Conservation (phyloP, 495 filamentous ascomycete species). For the Pseudoneurospora amorphoporcata region DNA sequence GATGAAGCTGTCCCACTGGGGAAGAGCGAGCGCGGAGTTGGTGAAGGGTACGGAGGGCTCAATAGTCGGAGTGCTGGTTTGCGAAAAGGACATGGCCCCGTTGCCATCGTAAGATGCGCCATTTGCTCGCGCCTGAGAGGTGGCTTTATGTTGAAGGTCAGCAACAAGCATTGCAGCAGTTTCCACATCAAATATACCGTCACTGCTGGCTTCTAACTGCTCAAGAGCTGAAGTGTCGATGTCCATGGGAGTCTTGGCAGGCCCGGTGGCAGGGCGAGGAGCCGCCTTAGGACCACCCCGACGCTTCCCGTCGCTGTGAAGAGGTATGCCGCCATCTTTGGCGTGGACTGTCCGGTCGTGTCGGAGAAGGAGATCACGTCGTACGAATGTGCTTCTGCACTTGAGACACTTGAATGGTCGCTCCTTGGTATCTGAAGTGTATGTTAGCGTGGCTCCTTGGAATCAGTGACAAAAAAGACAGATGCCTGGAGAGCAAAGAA, state of each 20-base stretch:
- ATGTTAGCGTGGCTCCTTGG: conserved; percentile 2
- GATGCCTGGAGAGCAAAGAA: background rate
- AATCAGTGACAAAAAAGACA: background rate
- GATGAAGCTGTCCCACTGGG: conserved; percentile 82
- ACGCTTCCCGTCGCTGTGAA: conserved; percentile 90
- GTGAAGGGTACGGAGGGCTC: conserved; percentile 64
- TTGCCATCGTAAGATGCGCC: conserved; percentile 53
- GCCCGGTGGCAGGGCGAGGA: conserved; percentile 51
- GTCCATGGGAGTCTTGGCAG: conserved; percentile 70
- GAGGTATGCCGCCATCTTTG: conserved; percentile 92
- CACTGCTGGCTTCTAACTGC: conserved; percentile 88
- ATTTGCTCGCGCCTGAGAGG: conserved; percentile 59
- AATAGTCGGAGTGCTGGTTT: conserved; percentile 54
- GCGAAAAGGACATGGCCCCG: conserved; percentile 62
- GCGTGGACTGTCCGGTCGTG: conserved; percentile 98
- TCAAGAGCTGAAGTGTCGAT: conserved; percentile 84
- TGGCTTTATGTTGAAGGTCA: conserved; percentile 95
- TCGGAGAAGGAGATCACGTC: conserved; percentile 88
- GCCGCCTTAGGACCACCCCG: conserved; percentile 57
- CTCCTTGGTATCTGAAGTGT: conserved; percentile 81
- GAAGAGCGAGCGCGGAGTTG: conserved; percentile 61
- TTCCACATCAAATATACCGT: conserved; percentile 95
- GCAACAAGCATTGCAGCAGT: conserved; percentile 98
- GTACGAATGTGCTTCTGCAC: conserved; percentile 96
- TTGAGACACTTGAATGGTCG: conserved; percentile 97